Evolutionary conservation across 352 stramenopile genomes (phyloP), one percentile per base, ranked within the genome.

Genomic region (Peronospora belbahrii): DNA sequence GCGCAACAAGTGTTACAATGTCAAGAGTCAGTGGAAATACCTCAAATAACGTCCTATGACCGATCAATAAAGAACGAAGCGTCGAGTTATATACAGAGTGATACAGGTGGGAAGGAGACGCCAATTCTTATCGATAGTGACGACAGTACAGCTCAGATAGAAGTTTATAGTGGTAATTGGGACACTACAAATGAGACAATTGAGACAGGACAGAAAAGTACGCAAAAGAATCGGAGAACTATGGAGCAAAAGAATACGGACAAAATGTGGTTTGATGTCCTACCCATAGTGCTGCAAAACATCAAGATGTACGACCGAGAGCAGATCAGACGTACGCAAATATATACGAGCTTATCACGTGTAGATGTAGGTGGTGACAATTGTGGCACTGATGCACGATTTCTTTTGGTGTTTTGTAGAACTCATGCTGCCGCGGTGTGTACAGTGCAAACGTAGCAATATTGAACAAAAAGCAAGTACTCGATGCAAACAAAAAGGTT

Each of bases 261-360:
- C 4, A 65, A 54, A 37, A 47, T 35, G n/a, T 73, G 64, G 64
- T 70, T 67, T 31, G 52, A 70, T 17, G 18, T 65, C 4, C 39
- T 73, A 4, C 48, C 59, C 5, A 18, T 52, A 13, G 39, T 73
- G 30, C 38, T 73, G 10, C 27, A 64, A 11, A 73, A 57, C 22
- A 50, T 70, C 19, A 62, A 45, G 41, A 20, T 6, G 1, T 45
- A 52, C 20, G n/a, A 55, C 22, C 53, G 20, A 27, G 64, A 73
- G 22, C 46, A 69, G 34, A 56, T 69, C 15, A 50, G 33, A 43
- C 55, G 60, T 69, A 57, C 37, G 57, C n/a, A n/a, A n/a, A n/a
- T n/a, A n/a, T n/a, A n/a, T n/a, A n/a, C n/a, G 23, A 27, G 23
- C 23, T 27, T 27, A 8, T 27, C 7, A 27, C n/a, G n/a, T 27